Conservation (phyloP, 257 asterid species). For the Orobanche coerulescens region DNA sequence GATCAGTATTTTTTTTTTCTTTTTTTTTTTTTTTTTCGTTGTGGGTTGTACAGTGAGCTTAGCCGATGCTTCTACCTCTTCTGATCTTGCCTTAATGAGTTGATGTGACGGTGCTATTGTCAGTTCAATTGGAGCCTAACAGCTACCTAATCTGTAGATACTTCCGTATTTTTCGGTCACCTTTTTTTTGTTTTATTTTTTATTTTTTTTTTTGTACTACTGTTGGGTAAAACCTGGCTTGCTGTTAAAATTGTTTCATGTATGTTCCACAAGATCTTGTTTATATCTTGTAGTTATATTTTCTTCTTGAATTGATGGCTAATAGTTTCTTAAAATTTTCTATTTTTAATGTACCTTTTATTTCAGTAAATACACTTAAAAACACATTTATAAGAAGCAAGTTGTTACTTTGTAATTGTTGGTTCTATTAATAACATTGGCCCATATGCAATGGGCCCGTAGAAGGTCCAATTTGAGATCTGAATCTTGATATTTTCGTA, state of each 20-base stretch:
- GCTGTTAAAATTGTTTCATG: slow-evolving; percentile 16
- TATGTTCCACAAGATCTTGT: slow-evolving; percentile 22
- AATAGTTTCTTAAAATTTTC: too few relatives aligned
- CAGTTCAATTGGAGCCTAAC: slow-evolving; percentile 28
- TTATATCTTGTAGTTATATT: slow-evolving; percentile 19
- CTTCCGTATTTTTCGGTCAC: background rate
- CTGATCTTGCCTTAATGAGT: background rate
- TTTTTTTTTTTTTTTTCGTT: background rate
- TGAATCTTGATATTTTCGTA: too few relatives aligned
- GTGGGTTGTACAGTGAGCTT: slow-evolving; percentile 17
- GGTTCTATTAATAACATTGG: background rate
- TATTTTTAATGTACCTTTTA: too few relatives aligned
- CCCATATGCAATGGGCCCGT: slow-evolving; percentile 5
- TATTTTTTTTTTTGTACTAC: slow-evolving; percentile 18
- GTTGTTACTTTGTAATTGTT: background rate
- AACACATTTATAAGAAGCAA: too few relatives aligned
- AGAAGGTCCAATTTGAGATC: background rate
- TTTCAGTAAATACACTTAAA: too few relatives aligned
- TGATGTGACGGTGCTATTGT: slow-evolving; percentile 13
- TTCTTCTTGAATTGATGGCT: too few relatives aligned
- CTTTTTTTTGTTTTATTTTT: too few relatives aligned
- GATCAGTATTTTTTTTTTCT: background rate
- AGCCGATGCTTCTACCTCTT: slow-evolving; percentile 19
- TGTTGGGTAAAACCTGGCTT: slow-evolving; percentile 25
- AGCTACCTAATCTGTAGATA: slow-evolving; percentile 25